A percentile compares a stretch with the other conserved stretches of the same genome.
Evolutionary conservation across 306 rosid genomes (phyloP).

Genomic region (Notholithocarpus densiflorus): DNA sequence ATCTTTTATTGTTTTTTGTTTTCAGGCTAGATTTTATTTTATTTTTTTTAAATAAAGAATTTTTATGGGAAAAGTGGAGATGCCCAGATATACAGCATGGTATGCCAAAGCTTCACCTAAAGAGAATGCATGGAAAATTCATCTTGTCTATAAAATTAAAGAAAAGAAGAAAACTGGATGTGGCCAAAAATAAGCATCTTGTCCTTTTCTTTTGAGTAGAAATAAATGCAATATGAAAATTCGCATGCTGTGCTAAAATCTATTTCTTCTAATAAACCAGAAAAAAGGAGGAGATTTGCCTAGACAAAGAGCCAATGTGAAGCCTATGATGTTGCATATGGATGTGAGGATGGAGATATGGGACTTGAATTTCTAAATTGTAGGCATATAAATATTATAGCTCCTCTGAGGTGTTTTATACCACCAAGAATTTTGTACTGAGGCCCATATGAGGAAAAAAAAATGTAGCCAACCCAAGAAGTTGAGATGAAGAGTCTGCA

Average conservation of each 20-base stretch:
- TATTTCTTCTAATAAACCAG: neutral
- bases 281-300: neutral
- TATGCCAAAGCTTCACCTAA: no score
- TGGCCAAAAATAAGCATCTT: no score
- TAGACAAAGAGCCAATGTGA: neutral
- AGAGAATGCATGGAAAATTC: no score
- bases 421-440: neutral
- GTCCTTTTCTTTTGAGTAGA: neutral
- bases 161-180: no score
- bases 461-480: neutral
- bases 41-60: no score
- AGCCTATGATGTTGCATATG: neutral
- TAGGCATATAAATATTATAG: neutral
- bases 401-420: neutral
- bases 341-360: neutral
- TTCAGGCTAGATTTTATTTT: no score
- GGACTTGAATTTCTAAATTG: neutral
- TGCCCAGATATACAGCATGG: no score
- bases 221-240: neutral
- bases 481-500: neutral
- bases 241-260: neutral
- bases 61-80: no score
- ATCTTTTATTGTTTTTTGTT: no score
- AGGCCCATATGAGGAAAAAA: neutral
- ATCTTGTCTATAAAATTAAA: no score